These are phyloP conservation scores for Yarrowia phangngaensis DNA, from an alignment of 805 yeast species.

Conservation along the genomic window DNA sequence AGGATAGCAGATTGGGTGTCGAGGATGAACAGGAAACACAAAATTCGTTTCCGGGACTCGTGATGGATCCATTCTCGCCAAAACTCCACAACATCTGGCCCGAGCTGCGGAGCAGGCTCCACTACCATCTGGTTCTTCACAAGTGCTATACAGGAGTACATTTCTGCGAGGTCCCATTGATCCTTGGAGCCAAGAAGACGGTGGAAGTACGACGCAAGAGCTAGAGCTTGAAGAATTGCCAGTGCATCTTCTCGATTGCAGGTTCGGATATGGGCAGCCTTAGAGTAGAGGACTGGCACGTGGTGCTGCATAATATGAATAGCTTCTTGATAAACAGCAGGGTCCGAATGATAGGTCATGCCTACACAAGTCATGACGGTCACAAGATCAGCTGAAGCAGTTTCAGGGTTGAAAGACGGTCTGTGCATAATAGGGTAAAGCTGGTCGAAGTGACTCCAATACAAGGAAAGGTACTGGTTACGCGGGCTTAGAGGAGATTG, in stretches of 20 bases:
- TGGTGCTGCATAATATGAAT: constrained; percentile 31
- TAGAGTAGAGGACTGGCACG: constrained; percentile 8
- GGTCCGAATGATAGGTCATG: constrained; percentile 36
- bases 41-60: constrained; percentile 44
- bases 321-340: constrained; percentile 34
- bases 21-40: constrained; percentile 44
- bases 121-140: constrained; percentile 25
- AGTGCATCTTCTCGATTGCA: constrained; percentile 30
- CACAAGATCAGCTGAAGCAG: constrained; percentile 32
- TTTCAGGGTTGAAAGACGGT: constrained; percentile 37
- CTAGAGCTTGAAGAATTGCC: constrained; percentile 37
- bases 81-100: constrained; percentile 27
- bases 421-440: constrained; percentile 44
- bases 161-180: constrained; percentile 36
- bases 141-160: constrained; percentile 26
- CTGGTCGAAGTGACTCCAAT: constrained; percentile 42
- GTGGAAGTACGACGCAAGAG: constrained; percentile 36
- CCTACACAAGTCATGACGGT: constrained; percentile 37
- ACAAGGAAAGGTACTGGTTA: constrained; percentile 35
- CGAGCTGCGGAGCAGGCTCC: constrained; percentile 5
- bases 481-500: neutral
- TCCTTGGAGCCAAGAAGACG: constrained; percentile 35
- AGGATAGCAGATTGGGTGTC: constrained; percentile 45
- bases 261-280: neutral
- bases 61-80: constrained; percentile 46